Percentiles rank a stretch among this genome's conserved stretches.
phyloP scores from a whole-genome alignment of 345 rosid species.

The Raphanus raphanistrum region DNA sequence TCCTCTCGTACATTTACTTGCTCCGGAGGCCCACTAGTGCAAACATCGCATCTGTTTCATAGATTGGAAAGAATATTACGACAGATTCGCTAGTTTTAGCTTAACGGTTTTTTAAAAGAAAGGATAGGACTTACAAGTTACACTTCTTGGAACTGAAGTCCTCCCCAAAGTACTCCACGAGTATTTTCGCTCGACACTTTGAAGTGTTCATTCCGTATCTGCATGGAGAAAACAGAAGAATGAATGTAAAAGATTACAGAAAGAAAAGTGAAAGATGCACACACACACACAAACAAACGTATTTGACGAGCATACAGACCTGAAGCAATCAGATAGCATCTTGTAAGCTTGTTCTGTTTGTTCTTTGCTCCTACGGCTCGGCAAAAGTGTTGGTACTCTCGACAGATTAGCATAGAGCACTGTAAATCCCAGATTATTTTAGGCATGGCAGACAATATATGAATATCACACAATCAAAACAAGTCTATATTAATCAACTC shows the following conservation, averaged over 20 bases:
- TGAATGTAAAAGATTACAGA: not conserved
- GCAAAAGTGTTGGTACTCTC: slow-evolving; percentile 70
- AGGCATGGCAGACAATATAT: slow-evolving; percentile 14
- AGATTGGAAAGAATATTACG: slow-evolving; percentile 1
- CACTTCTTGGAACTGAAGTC: slow-evolving; percentile 61
- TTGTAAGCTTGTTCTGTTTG: slow-evolving; percentile 67
- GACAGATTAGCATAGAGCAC: slow-evolving; percentile 74
- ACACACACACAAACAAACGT: not conserved
- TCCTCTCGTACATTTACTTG: slow-evolving; percentile 67
- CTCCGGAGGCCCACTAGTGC: slow-evolving; percentile 70
- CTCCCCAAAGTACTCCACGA: slow-evolving; percentile 85
- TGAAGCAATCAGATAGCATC: slow-evolving; percentile 82
- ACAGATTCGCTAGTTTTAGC: not conserved
- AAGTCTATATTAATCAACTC: slow-evolving; percentile 28
- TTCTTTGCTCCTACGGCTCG: slow-evolving; percentile 69
- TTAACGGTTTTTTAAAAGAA: not conserved
- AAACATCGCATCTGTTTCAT: slow-evolving; percentile 73
- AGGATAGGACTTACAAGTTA: slow-evolving; percentile 51
- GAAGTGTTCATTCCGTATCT: slow-evolving; percentile 93
- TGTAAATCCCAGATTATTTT: slow-evolving; percentile 29
- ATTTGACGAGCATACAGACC: slow-evolving; percentile 40
- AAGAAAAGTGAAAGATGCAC: slow-evolving; percentile 8
- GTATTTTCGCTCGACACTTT: slow-evolving; percentile 70
- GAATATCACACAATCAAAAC: not conserved
- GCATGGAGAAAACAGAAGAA: slow-evolving; percentile 31